phyloP scores from a whole-genome alignment of 208 protist genomes.

The Tritrichomonas musculus region DNA sequence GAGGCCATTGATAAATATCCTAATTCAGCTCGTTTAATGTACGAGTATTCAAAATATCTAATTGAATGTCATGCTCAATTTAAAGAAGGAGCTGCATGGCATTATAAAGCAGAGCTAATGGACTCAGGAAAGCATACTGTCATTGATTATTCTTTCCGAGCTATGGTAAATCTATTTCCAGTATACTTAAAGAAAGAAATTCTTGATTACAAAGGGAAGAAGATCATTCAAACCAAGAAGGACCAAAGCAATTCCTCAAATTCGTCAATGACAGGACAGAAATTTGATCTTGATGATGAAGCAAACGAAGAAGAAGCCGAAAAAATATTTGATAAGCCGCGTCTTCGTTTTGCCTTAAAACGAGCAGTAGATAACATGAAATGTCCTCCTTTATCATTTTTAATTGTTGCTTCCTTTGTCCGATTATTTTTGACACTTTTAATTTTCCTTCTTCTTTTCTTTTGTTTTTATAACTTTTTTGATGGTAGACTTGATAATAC shows the following conservation, averaged over 20 bases:
- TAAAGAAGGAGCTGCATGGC: neutral
- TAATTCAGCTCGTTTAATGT: neutral
- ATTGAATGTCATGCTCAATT: neutral
- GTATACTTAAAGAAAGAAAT: neutral
- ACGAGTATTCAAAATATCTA: neutral
- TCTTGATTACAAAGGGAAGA: slow-evolving; percentile 16
- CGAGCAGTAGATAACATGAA: neutral
- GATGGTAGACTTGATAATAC: neutral
- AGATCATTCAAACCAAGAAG: neutral
- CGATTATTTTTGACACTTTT: neutral
- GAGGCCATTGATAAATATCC: slow-evolving; percentile 26
- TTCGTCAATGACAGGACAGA: neutral
- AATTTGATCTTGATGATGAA: neutral
- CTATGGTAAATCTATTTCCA: neutral
- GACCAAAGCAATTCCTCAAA: neutral
- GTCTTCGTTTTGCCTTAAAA: neutral
- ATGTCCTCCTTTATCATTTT: neutral
- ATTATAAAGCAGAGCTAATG: neutral
- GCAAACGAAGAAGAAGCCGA: neutral
- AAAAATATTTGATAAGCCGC: neutral
- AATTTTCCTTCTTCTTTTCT: neutral
- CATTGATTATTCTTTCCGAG: slow-evolving; percentile 1
- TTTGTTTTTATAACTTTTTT: neutral
- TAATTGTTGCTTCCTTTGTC: neutral
- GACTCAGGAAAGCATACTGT: neutral